Evolutionary conservation across 1,139 yeast genomes (phyloP).

Genomic region (Ogataea hybrid): DNA sequence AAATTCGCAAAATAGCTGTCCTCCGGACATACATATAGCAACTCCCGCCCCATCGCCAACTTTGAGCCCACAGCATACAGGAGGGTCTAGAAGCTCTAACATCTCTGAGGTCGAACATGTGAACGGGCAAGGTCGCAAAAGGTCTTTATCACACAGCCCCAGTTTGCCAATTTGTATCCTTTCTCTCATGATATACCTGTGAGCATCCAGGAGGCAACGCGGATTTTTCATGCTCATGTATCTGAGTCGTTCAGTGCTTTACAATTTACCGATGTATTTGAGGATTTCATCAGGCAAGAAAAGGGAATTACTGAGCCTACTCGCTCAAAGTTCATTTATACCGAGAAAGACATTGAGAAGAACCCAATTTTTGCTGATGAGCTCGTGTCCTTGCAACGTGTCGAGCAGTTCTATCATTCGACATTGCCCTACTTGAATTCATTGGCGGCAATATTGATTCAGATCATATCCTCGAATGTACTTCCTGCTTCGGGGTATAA

Average conservation of each 20-base stretch:
- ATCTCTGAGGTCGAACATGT: conserved; percentile 33
- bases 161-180: conserved; percentile 80
- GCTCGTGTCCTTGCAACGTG: conserved; percentile 48
- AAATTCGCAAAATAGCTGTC: conserved; percentile 32
- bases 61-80: conserved; percentile 47
- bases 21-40: conserved; percentile 63
- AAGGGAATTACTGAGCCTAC: conserved; percentile 40
- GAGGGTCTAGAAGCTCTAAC: conserved; percentile 32
- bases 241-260: conserved; percentile 62
- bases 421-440: conserved; percentile 59
- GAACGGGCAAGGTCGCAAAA: conserved; percentile 68
- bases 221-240: conserved; percentile 58
- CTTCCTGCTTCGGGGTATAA: conserved; percentile 18
- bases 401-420: conserved; percentile 57
- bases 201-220: conserved; percentile 77
- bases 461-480: conserved; percentile 53
- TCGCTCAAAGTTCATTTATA: conserved; percentile 12
- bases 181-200: conserved; percentile 49
- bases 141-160: conserved; percentile 75
- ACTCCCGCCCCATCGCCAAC: conserved; percentile 92
- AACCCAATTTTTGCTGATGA: conserved; percentile 38
- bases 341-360: conserved; percentile 23
- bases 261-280: conserved; percentile 40
- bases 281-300: conserved; percentile 67
- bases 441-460: conserved; percentile 60